A percentile compares a stretch with the other conserved stretches of the same genome.
phyloP scores from a whole-genome alignment of 805 yeast species.

The Candida ponderosae region DNA sequence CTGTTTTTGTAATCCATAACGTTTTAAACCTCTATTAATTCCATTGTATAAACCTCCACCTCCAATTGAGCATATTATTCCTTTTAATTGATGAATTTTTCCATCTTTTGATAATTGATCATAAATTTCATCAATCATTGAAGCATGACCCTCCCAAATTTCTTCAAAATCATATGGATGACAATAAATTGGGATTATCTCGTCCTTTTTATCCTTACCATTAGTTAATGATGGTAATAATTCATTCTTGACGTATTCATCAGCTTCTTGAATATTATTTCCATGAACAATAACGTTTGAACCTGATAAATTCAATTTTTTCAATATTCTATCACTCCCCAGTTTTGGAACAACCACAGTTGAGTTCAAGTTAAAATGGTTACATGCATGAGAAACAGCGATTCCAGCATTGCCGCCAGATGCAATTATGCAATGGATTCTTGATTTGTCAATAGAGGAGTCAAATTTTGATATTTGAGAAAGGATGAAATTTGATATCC shows the following conservation, averaged over 20 bases:
- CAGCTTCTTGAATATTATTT: conserved; percentile 42
- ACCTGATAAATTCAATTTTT: conserved; percentile 19
- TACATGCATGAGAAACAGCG: conserved; percentile 44
- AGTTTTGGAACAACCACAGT: conserved; percentile 61
- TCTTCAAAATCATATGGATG: conserved; percentile 46
- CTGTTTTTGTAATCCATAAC: conserved; percentile 22
- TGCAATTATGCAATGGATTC: conserved; percentile 26
- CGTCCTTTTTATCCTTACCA: conserved; percentile 3
- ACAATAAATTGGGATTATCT: conserved; percentile 35
- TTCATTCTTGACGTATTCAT: conserved; percentile 27
- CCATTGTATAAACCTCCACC: conserved; percentile 56
- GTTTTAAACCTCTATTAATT: conserved; percentile 34
- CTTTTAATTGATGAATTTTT: conserved; percentile 25
- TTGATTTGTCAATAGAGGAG: too few species aligned
- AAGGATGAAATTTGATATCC: conserved; percentile 41
- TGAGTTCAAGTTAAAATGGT: conserved; percentile 26
- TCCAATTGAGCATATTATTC: conserved; percentile 46
- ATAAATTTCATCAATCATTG: conserved; percentile 37
- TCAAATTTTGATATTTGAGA: conserved; percentile 20
- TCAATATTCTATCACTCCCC: conserved; percentile 15
- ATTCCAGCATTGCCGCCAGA: conserved; percentile 52
- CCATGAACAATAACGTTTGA: conserved; percentile 44
- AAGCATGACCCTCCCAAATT: conserved; percentile 49
- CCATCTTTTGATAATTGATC: conserved; percentile 16
- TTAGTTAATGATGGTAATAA: conserved; percentile 20